Evolutionary conservation across 441 rosid genomes (phyloP).

Genomic region (Jatropha podagrica): DNA sequence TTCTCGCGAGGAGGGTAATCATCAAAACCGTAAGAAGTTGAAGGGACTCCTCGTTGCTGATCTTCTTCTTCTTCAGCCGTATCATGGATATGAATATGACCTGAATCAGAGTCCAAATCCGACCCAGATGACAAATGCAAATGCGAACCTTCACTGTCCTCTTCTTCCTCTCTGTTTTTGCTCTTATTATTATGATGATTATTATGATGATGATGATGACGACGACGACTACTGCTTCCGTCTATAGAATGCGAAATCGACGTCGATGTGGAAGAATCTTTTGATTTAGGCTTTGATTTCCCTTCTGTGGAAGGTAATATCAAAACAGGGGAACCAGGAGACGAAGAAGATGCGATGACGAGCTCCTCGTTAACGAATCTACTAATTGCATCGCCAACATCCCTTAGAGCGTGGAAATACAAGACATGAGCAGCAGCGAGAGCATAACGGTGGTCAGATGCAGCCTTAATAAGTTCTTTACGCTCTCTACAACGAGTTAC

Average conservation of each 20-base stretch:
- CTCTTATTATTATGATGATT: not conserved
- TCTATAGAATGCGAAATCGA: slow-evolving; percentile 59
- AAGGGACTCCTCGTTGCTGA: slow-evolving; percentile 12
- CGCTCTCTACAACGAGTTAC: slow-evolving; percentile 79
- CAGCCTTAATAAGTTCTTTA: slow-evolving; percentile 60
- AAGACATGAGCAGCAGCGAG: slow-evolving; percentile 78
- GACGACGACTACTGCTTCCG: not conserved
- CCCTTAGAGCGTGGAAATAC: slow-evolving; percentile 64
- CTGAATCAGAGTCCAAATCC: slow-evolving; percentile 49
- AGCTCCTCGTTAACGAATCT: slow-evolving; percentile 78
- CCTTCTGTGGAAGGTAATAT: slow-evolving; percentile 72
- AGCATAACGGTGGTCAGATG: slow-evolving; percentile 63
- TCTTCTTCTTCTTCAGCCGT: slow-evolving; percentile 23
- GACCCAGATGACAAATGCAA: slow-evolving; percentile 68
- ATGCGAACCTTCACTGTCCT: slow-evolving; percentile 53
- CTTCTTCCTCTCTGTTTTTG: slow-evolving; percentile 32
- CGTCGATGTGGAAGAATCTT: slow-evolving; percentile 54
- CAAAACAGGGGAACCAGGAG: slow-evolving; percentile 74
- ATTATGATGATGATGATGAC: not conserved
- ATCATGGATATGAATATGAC: slow-evolving; percentile 50
- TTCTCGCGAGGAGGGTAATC: slow-evolving; percentile 34
- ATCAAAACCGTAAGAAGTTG: slow-evolving; percentile 14
- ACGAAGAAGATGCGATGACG: slow-evolving; percentile 39
- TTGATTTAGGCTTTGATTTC: slow-evolving; percentile 42
- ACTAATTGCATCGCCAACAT: slow-evolving; percentile 77